These are phyloP conservation scores for Plenodomus lindquistii DNA, from an alignment of 2,329 filamentous ascomycete species.

Conservation along the genomic window DNA sequence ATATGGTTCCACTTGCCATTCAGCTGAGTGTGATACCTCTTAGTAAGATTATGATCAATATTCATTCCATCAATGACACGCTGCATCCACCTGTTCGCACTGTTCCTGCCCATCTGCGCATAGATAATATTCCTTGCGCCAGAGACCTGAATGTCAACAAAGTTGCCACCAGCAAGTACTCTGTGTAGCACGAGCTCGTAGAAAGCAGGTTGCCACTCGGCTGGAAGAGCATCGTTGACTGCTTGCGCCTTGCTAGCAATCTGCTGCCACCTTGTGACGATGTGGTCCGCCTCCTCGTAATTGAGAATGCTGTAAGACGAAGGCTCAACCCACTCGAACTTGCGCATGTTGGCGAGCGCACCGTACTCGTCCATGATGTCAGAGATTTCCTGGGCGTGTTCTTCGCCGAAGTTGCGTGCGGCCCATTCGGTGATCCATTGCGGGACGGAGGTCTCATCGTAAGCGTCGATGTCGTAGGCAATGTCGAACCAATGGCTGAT, in stretches of 20 bases:
- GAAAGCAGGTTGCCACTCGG: slow-evolving; percentile 59
- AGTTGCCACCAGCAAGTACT: slow-evolving; percentile 60
- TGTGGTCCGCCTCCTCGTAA: slow-evolving; percentile 65
- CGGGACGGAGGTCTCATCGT: slow-evolving; percentile 59
- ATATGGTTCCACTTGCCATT: slow-evolving; percentile 48
- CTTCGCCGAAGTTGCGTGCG: slow-evolving; percentile 59
- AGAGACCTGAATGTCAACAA: slow-evolving; percentile 54
- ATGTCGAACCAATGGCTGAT: slow-evolving; percentile 70
- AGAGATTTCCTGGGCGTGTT: slow-evolving; percentile 54
- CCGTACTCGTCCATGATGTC: slow-evolving; percentile 61
- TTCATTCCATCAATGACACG: slow-evolving; percentile 43
- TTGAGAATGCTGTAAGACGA: slow-evolving; percentile 64
- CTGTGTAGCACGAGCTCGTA: slow-evolving; percentile 67
- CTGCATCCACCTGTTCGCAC: slow-evolving; percentile 44
- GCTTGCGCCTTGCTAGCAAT: slow-evolving; percentile 59
- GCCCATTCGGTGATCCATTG: slow-evolving; percentile 63
- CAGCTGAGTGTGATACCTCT: slow-evolving; percentile 40
- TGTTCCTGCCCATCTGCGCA: slow-evolving; percentile 43
- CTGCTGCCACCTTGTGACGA: slow-evolving; percentile 60
- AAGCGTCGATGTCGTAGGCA: slow-evolving; percentile 65
- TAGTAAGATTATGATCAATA: slow-evolving; percentile 41
- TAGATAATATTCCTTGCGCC: slow-evolving; percentile 44
- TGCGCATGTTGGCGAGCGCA: slow-evolving; percentile 61
- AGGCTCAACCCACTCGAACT: slow-evolving; percentile 65
- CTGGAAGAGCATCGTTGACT: slow-evolving; percentile 59